Percentiles rank a stretch among this genome's conserved stretches.
Conservation (phyloP, 495 filamentous ascomycete genomes). For the Penicillium turbatum region DNA sequence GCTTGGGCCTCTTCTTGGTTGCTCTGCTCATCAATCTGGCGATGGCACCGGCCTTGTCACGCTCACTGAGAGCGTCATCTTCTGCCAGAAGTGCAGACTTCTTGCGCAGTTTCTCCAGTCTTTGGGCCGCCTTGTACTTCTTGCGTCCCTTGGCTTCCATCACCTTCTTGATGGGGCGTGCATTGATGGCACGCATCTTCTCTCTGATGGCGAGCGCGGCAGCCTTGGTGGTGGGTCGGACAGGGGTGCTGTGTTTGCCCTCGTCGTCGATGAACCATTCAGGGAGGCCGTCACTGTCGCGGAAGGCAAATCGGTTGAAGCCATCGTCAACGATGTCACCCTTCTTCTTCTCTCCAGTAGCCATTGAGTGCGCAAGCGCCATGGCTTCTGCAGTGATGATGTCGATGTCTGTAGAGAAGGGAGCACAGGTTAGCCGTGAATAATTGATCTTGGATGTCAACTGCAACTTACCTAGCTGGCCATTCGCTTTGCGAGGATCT, state of each 20-base stretch:
- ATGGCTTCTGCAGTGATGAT: slow-evolving; percentile 99
- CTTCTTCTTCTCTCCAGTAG: slow-evolving; percentile 73
- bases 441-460: not conserved
- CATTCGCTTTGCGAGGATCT: slow-evolving; percentile 64
- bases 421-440: slow-evolving; percentile 24
- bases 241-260: slow-evolving; percentile 69
- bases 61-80: slow-evolving; percentile 87
- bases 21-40: slow-evolving; percentile 75
- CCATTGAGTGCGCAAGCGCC: slow-evolving; percentile 92
- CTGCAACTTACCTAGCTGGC: slow-evolving; percentile 57
- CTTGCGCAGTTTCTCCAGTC: slow-evolving; percentile 89
- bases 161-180: slow-evolving; percentile 98
- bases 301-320: slow-evolving; percentile 89
- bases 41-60: slow-evolving; percentile 87
- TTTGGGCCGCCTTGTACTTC: slow-evolving; percentile 90
- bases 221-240: slow-evolving; percentile 83
- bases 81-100: slow-evolving; percentile 83
- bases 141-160: slow-evolving; percentile 92
- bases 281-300: slow-evolving; percentile 86
- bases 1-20: slow-evolving; percentile 78
- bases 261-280: slow-evolving; percentile 99
- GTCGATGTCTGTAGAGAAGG: slow-evolving; percentile 68
- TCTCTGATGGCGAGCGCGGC: slow-evolving; percentile 93
- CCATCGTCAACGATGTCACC: slow-evolving; percentile 80
- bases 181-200: slow-evolving; percentile 89